Evolutionary conservation across 2,329 filamentous ascomycete genomes (phyloP), one percentile per base, ranked within the genome.

Genomic region (Aphanocladium album): DNA sequence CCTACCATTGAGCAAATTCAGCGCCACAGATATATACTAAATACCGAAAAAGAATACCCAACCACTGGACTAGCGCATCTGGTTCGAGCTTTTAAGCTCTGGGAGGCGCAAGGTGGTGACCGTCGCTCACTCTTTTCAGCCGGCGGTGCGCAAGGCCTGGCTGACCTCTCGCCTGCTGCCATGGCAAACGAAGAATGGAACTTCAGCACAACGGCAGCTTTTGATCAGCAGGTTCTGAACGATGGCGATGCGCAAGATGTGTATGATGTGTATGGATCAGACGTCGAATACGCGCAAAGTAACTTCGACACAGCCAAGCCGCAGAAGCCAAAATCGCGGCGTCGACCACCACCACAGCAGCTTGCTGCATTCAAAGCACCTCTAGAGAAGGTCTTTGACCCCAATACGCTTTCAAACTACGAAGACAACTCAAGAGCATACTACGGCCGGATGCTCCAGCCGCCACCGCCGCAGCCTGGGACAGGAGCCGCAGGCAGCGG

Each of bases 71-170:
- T 93, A 2, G 76, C 84, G 2, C 79, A 85, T 62, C 78, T 93
- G 1, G 87, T 93, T 11, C 83, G 85, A 64, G 86, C 84, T 14
- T 93, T 89, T 74, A 88, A 86, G 69, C 70, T 87, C 21, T 93
- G 90, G 90, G 89, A 93, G 71, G 82, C 86, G 8, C 82, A 85
- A 66, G 90, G 90, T 25, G 89, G 89, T 30, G 85, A 84, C 65
- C 83, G 90, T 50, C 84, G 83, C 64, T 88, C 86, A 17, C 76
- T 89, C 1, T 89, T 89, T 64, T 80, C 80, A 6, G 73, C 79
- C 2, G 82, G 82, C 23, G 86, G 85, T 61, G 85, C 84, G 2
- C 83, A 85, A 64, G 80, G 76, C 1, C 77, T 80, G 14, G 73
- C 74, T 1, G 77, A 81, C 27, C 67, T 79, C 19, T 71, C 73